A percentile compares a stretch with the other conserved stretches of the same genome.
These are phyloP conservation scores for Quercus alba DNA, from an alignment of 306 rosid species.

Conservation along the genomic window DNA sequence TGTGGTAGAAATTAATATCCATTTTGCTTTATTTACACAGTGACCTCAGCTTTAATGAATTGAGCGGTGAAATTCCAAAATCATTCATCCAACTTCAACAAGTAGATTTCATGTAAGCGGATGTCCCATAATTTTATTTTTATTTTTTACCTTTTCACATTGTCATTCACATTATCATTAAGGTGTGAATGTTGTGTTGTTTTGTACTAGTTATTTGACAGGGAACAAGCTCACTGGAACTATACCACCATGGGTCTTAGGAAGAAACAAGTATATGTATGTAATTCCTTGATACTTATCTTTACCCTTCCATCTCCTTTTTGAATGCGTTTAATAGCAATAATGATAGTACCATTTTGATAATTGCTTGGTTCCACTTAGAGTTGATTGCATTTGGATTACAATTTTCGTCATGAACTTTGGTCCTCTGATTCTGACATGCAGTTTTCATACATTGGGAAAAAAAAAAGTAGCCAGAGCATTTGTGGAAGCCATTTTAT, in stretches of 20 bases:
- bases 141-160: neutral
- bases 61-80: slow-evolving; percentile 70
- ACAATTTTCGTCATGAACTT: slow-evolving; percentile 3
- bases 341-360: neutral
- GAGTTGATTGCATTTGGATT: slow-evolving; percentile 1
- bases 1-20: slow-evolving; percentile 5
- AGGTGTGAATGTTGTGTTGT: neutral
- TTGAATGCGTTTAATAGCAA: neutral
- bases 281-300: slow-evolving; percentile 18
- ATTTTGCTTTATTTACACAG: slow-evolving; percentile 36
- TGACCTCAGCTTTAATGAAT: slow-evolving; percentile 77
- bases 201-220: slow-evolving; percentile 59
- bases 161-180: neutral
- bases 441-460: neutral
- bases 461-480: neutral
- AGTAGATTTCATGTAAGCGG: slow-evolving; percentile 67
- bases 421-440: slow-evolving; percentile 1
- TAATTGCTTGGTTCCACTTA: neutral
- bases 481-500: neutral
- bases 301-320: slow-evolving; percentile 13
- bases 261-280: slow-evolving; percentile 55
- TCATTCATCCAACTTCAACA: slow-evolving; percentile 47
- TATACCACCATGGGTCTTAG: slow-evolving; percentile 64
- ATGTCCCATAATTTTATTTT: neutral
- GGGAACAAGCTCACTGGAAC: slow-evolving; percentile 71